Base-by-base conservation (phyloP, 805 yeast genomes). In the Brettanomyces anomalus region DNA sequence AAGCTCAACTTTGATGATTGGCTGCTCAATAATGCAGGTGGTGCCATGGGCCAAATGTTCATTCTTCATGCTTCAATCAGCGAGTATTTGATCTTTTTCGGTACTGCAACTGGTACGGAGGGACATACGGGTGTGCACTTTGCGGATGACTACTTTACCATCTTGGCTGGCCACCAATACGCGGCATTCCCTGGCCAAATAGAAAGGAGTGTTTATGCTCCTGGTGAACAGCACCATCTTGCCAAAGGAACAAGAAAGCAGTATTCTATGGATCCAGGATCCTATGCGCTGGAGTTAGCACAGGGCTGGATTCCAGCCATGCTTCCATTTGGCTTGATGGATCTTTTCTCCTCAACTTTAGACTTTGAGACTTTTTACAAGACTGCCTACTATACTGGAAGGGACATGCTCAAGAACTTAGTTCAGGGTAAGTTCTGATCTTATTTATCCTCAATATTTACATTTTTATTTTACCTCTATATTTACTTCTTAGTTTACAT, bases 231-330 rank as follows among this genome's bases (percentile, higher is more conserved):
- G 49, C 94, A 93, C 61, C 90, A 82, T 59, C 71, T 90, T 60
- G 61, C 55, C 34, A 82, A 76, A 59, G 96, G 96, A 31, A 49
- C 60, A 36, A 75, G 77, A 52, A 87, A 85, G 65, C 98, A 93
- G 65, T 93, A 93, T 62, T 52, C 78, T 21, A 86, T 93, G 95
- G 82, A 85, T 2, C 62, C 75, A 26, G 95, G 83, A 32, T 71
- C 85, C 0, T 93, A 80, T 64, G 96, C 98, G 10, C 68, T 93
- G 50, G 98, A 93, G 62, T 72, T 90, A 56, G 98, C 98, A 6
- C 97, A 90, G 68, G 98, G 98, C 46, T 93, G 96, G 95, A 86
- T 93, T 51, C 97, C 98, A 31, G 81, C 90, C 36, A 93, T 93
- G 98, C 72, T 93, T 47, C 97, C 97, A 17, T 93, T 93, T 61